These are phyloP conservation scores for Phyllosticta citrichinensis DNA, from an alignment of 2,329 filamentous ascomycete genomes.

Conservation along the genomic window DNA sequence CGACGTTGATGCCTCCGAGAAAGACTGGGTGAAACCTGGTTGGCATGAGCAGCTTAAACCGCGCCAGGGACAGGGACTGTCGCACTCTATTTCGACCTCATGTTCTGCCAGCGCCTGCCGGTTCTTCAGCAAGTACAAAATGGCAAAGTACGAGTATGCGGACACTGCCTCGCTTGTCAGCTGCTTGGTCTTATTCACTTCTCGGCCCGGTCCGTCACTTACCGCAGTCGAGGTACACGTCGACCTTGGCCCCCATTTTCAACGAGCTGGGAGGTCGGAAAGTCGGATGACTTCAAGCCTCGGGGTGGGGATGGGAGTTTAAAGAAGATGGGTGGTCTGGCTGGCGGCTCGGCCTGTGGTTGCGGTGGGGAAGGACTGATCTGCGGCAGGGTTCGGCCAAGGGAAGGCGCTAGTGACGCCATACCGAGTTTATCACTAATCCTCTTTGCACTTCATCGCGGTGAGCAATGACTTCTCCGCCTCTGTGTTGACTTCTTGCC, in stretches of 20 bases:
- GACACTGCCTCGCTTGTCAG: slow-evolving; percentile 45
- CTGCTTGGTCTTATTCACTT: background rate
- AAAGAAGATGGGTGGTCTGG: background rate
- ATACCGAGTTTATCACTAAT: slow-evolving; percentile 2
- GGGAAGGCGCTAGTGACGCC: background rate
- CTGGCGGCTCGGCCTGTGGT: background rate
- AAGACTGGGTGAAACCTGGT: slow-evolving; percentile 61
- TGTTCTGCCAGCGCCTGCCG: slow-evolving; percentile 45
- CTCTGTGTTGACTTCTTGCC: background rate
- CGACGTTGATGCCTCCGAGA: slow-evolving; percentile 41
- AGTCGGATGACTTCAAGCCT: background rate
- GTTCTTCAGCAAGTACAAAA: slow-evolving; percentile 50
- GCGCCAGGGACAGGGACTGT: background rate
- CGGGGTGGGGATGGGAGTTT: background rate
- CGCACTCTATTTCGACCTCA: slow-evolving; percentile 57
- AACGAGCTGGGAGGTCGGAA: background rate
- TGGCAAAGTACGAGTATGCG: slow-evolving; percentile 42
- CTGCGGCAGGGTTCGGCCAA: background rate
- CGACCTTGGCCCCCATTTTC: slow-evolving; percentile 51
- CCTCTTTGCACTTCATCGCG: slow-evolving; percentile 12
- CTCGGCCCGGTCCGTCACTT: slow-evolving; percentile 16
- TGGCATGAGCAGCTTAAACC: background rate
- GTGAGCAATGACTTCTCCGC: background rate
- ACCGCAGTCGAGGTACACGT: slow-evolving; percentile 60
- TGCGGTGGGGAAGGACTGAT: background rate